Conservation (phyloP, 2,329 filamentous ascomycete genomes). For the Cladosporium oxysporum region DNA sequence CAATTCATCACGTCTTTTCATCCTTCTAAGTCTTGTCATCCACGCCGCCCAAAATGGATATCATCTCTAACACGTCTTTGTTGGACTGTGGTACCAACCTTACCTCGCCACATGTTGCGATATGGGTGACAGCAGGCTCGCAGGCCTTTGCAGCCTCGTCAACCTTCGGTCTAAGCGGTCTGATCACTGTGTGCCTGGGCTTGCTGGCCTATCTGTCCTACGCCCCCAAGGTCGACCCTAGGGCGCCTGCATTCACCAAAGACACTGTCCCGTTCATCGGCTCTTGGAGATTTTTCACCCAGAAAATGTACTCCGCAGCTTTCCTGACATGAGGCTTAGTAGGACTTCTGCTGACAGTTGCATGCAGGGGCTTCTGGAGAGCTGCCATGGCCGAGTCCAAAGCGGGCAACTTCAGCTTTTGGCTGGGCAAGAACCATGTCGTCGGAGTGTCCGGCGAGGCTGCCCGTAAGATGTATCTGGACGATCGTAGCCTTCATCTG, state of each 20-base stretch:
- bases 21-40: not conserved
- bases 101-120: not conserved
- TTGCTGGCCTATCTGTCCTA: not conserved
- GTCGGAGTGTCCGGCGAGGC: conserved; percentile 21
- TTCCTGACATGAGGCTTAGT: not conserved
- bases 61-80: not conserved
- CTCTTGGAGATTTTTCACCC: conserved; percentile 11
- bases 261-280: conserved; percentile 22
- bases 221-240: not conserved
- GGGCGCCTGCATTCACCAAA: conserved; percentile 16
- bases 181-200: not conserved
- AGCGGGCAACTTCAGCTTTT: conserved; percentile 24
- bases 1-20: too few species aligned
- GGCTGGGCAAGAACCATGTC: conserved; percentile 23
- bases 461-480: conserved; percentile 23
- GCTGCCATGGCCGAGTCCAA: conserved; percentile 11
- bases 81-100: not conserved
- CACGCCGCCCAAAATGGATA: not conserved
- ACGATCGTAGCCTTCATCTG: conserved; percentile 20
- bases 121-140: not conserved
- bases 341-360: not conserved
- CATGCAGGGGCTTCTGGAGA: conserved; percentile 18
- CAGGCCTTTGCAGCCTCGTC: not conserved
- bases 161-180: not conserved
- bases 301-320: not conserved